These are phyloP conservation scores for Ilex aquifolium DNA, from an alignment of 257 asterid genomes.

Conservation along the genomic window DNA sequence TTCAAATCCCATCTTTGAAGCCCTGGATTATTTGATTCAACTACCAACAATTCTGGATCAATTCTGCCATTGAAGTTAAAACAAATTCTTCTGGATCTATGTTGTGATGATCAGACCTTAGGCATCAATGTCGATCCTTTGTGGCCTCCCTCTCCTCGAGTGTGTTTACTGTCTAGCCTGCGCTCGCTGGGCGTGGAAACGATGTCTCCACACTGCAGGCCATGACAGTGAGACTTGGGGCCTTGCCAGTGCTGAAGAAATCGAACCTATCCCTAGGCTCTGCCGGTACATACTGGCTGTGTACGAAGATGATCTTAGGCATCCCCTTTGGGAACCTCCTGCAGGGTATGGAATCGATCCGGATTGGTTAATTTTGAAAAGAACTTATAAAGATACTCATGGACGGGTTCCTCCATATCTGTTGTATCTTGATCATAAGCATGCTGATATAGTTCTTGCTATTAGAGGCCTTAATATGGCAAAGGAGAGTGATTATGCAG, in stretches of 20 bases:
- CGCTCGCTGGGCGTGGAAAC: slow-evolving; percentile 79
- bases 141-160: slow-evolving; percentile 77
- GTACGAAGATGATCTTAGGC: slow-evolving; percentile 58
- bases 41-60: too few species aligned
- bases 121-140: slow-evolving; percentile 55
- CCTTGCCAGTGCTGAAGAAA: slow-evolving; percentile 54
- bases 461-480: slow-evolving; percentile 86
- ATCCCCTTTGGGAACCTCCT: slow-evolving; percentile 64
- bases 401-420: slow-evolving; percentile 68
- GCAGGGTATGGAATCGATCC: slow-evolving; percentile 64
- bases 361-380: slow-evolving; percentile 46
- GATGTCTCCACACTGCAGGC: slow-evolving; percentile 71
- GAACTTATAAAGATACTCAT: slow-evolving; percentile 39
- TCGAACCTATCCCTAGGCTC: slow-evolving; percentile 78
- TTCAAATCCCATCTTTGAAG: too few species aligned
- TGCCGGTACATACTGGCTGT: slow-evolving; percentile 72
- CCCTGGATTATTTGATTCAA: too few species aligned
- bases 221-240: slow-evolving; percentile 76
- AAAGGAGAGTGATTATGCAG: slow-evolving; percentile 73
- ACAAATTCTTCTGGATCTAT: too few species aligned
- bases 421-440: slow-evolving; percentile 65
- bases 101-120: slow-evolving; percentile 12
- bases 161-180: slow-evolving; percentile 74
- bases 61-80: too few species aligned
- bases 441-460: slow-evolving; percentile 75